A percentile compares a stretch with the other conserved stretches of the same genome.
These are phyloP conservation scores for Dactylellina parvicollis DNA, from an alignment of 2,329 filamentous ascomycete genomes.

Conservation along the genomic window DNA sequence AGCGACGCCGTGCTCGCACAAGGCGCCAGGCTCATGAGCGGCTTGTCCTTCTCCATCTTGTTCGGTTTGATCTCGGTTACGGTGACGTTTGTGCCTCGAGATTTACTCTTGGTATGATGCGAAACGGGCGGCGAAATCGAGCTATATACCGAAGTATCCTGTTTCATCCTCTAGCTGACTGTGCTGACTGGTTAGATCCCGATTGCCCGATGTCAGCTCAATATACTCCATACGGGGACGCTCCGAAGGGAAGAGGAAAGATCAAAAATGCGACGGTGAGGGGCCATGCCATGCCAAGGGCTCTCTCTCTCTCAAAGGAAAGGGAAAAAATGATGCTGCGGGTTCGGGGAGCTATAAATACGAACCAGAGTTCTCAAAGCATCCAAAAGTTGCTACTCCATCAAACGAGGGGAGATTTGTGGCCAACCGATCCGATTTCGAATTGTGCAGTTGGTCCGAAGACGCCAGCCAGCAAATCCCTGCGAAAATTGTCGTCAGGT, in stretches of 20 bases:
- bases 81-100: constrained; percentile 27
- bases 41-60: constrained; percentile 47
- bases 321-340: background rate
- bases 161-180: constrained; percentile 44
- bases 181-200: constrained; percentile 3
- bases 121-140: constrained; percentile 33
- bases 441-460: constrained; percentile 29
- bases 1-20: constrained; percentile 90
- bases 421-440: constrained; percentile 43
- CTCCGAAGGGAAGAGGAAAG: background rate
- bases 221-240: background rate
- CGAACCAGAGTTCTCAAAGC: constrained; percentile 38
- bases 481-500: constrained; percentile 53
- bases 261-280: background rate
- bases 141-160: constrained; percentile 37
- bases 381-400: constrained; percentile 35
- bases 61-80: constrained; percentile 29
- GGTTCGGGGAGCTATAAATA: constrained; percentile 34
- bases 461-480: constrained; percentile 46
- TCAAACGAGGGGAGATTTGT: constrained; percentile 28
- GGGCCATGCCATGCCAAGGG: too few relatives aligned
- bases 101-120: constrained; percentile 40
- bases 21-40: constrained; percentile 63
- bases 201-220: constrained; percentile 1
- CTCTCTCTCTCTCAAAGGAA: too few relatives aligned